Base-by-base conservation (phyloP, 176 grass and related monocot species). In the Rhynchospora tenuis region DNA sequence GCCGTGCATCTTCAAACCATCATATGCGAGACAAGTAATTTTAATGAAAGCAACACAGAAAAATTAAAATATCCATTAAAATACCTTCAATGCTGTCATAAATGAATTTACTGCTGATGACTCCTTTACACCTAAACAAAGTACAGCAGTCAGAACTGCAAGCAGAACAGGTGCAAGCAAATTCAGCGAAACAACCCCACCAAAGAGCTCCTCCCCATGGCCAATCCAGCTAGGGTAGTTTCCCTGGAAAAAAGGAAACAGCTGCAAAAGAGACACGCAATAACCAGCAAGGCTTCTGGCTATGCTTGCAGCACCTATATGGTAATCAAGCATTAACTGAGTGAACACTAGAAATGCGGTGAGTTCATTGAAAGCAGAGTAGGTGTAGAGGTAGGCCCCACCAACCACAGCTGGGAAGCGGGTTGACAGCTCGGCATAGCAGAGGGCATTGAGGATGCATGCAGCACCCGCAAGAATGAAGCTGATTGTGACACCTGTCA, bases 301-400 rank as follows among this genome's bases (percentile, higher is more conserved):
- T 86, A 99, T 95, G 63, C 93, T 99, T 55, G 96, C 96, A 3
- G 93, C 91, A 0, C 89, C 86, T 28, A 99, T 93, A 83, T 99
- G 96, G 77, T 99, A 93, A 83, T 99, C 93, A 62, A 99, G 46
- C 96, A 99, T 99, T 80, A 99, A 79, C 84, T 99, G 96, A 12
- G 89, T 81, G 80, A 99, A 99, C 81, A 99, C 93, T 54, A 99
- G 80, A 85, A 95, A 99, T 42, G 96, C 93, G 5, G 91, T 95
- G 86, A 99, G 85, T 81, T 99, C 96, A 45, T 99, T 99, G 83
- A 99, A 95, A 0, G 93, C 96, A 0, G 93, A 85, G 50, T 99
- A 99, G 0, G 96, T 87, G 80, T 99, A 99, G 57, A 99, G 9
- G 91, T 95, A 99, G 63, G 96, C 96, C 84, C 96, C 96, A 1